These are phyloP conservation scores for Fusarium tuaranense DNA, from an alignment of 2,329 filamentous ascomycete genomes.

Conservation along the genomic window DNA sequence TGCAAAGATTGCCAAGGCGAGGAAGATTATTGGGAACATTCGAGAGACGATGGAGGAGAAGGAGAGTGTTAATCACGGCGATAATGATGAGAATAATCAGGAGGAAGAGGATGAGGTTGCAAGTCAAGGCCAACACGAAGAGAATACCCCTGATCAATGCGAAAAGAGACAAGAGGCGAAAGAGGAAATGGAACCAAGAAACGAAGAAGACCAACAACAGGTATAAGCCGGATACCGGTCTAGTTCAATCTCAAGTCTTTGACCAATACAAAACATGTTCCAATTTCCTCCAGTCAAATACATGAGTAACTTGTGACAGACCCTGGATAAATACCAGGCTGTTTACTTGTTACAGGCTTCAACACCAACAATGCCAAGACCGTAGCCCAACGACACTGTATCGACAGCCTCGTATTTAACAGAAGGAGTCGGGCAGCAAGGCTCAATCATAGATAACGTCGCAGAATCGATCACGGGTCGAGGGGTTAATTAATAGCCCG, in stretches of 20 bases:
- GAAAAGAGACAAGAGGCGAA: neutral
- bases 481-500: conserved; percentile 9
- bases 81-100: neutral
- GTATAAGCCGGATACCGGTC: neutral
- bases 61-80: neutral
- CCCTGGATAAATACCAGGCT: neutral
- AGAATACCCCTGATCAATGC: neutral
- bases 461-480: neutral
- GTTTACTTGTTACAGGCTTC: neutral
- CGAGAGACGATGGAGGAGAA: conserved; percentile 10
- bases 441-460: neutral
- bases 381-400: neutral
- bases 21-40: conserved; percentile 29
- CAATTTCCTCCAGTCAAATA: neutral
- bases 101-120: neutral
- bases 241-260: neutral
- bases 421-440: neutral
- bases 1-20: conserved; percentile 22
- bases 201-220: neutral
- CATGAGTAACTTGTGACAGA: neutral
- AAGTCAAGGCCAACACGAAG: neutral
- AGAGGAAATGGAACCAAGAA: neutral
- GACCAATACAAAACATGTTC: neutral
- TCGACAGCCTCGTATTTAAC: neutral
- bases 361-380: neutral